Conservation (phyloP, 805 yeast genomes). For the Hermanozyma aechmeae region DNA sequence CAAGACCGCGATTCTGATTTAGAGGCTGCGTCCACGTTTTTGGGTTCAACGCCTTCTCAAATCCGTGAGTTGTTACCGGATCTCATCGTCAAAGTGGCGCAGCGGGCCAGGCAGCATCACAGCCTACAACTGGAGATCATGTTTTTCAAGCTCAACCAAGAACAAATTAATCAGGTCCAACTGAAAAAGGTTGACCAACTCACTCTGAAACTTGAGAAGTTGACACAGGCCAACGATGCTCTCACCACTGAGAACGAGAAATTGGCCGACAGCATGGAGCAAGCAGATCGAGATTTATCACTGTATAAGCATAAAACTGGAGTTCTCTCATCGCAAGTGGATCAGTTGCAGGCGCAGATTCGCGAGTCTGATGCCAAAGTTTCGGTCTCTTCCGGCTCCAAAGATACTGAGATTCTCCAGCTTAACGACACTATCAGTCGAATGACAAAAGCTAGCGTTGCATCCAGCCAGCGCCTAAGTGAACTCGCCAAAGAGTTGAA, state of each 20-base stretch:
- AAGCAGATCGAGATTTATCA: too few species aligned
- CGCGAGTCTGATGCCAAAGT: too few species aligned
- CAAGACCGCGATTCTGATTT: too few species aligned
- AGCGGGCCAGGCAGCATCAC: slow-evolving; percentile 18
- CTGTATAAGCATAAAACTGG: too few species aligned
- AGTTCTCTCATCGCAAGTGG: too few species aligned
- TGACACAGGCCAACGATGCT: slow-evolving; percentile 14
- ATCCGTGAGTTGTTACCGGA: slow-evolving; percentile 5
- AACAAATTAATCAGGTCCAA: slow-evolving; percentile 20
- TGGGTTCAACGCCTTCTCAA: slow-evolving; percentile 15
- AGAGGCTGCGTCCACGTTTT: slow-evolving; percentile 16
- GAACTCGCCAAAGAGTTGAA: slow-evolving; percentile 27
- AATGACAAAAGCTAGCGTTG: slow-evolving; percentile 25
- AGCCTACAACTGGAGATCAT: slow-evolving; percentile 22
- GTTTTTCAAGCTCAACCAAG: slow-evolving; percentile 24
- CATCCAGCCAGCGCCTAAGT: slow-evolving; percentile 24
- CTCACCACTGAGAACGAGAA: slow-evolving; percentile 11
- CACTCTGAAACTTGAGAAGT: slow-evolving; percentile 11
- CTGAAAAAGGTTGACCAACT: slow-evolving; percentile 13
- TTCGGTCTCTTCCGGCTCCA: slow-evolving; percentile 5
- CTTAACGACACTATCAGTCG: slow-evolving; percentile 18
- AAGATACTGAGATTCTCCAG: slow-evolving; percentile 16
- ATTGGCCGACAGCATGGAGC: slow-evolving; percentile 1
- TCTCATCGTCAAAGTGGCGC: slow-evolving; percentile 12
- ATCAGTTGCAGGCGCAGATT: too few species aligned